Percentiles rank a stretch among this genome's conserved stretches.
Conservation (phyloP, 2,329 filamentous ascomycete species). For the Pseudocercospora fuligena region DNA sequence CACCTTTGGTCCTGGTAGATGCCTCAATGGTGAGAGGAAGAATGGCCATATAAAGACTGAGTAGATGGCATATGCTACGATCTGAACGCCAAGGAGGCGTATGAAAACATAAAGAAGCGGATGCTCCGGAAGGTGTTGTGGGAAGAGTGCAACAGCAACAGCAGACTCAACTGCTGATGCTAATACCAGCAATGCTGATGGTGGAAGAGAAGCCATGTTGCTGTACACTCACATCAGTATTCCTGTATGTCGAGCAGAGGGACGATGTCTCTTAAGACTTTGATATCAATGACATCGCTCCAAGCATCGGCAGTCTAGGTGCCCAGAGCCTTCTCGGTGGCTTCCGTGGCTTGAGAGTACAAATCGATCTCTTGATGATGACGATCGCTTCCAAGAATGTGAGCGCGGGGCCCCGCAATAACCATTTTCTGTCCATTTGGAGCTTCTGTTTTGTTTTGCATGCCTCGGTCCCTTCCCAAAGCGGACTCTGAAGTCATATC, state of each 20-base stretch:
- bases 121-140: constrained; percentile 29
- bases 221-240: neutral
- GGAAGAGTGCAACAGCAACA: constrained; percentile 9
- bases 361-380: constrained; percentile 7
- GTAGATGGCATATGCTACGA: constrained; percentile 24
- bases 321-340: constrained; percentile 2
- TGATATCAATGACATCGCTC: constrained; percentile 20
- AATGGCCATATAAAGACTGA: constrained; percentile 42
- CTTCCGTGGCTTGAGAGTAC: constrained; percentile 17
- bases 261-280: constrained; percentile 10
- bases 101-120: constrained; percentile 29
- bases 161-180: constrained; percentile 14
- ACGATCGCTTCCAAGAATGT: constrained; percentile 17
- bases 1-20: constrained; percentile 44
- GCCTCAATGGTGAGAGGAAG: constrained; percentile 45
- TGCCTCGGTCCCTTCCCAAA: constrained; percentile 14
- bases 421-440: constrained; percentile 12
- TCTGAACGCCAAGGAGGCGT: constrained; percentile 24
- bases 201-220: constrained; percentile 16
- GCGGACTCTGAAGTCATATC: constrained; percentile 1
- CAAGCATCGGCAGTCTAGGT: constrained; percentile 11
- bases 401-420: constrained; percentile 18
- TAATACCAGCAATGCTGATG: constrained; percentile 14
- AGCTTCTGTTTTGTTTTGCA: constrained; percentile 8
- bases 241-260: neutral